A percentile compares a stretch with the other conserved stretches of the same genome.
Conservation (phyloP, 2,329 filamentous ascomycete species). For the Trichoderma brevicompactum region DNA sequence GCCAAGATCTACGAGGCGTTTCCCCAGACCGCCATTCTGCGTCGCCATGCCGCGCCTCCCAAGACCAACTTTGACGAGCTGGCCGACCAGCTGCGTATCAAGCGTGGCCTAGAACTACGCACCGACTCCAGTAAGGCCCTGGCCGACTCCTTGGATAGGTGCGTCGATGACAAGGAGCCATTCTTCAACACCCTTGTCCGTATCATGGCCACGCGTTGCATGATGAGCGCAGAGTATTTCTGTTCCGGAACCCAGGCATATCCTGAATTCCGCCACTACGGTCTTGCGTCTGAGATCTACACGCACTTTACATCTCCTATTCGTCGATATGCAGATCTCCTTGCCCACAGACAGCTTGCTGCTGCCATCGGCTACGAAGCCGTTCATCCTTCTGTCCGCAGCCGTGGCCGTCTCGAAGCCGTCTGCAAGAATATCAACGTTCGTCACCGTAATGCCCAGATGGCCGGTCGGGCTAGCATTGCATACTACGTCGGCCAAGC, state of each 20-base stretch:
- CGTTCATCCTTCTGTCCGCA: conserved; percentile 79
- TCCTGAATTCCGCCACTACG: conserved; percentile 95
- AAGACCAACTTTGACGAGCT: conserved; percentile 97
- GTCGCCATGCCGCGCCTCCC: conserved; percentile 88
- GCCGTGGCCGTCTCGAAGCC: conserved; percentile 81
- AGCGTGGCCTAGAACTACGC: conserved; percentile 77
- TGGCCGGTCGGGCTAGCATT: conserved; percentile 90
- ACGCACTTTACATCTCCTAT: conserved; percentile 99
- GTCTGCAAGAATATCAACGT: conserved; percentile 99
- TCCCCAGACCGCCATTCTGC: conserved; percentile 91
- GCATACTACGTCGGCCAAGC: conserved; percentile 98
- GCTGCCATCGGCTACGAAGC: conserved; percentile 93
- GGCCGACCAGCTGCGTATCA: conserved; percentile 85
- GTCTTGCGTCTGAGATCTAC: conserved; percentile 94
- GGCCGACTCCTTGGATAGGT: conserved; percentile 86
- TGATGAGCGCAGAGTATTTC: conserved; percentile 99
- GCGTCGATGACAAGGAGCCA: conserved; percentile 77
- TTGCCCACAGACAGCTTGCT: conserved; percentile 91
- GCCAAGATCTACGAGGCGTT: conserved; percentile 88
- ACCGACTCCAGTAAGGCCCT: conserved; percentile 90
- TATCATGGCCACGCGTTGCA: conserved; percentile 97
- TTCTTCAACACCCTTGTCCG: conserved; percentile 99
- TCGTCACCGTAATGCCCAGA: conserved; percentile 93
- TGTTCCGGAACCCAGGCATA: conserved; percentile 91
- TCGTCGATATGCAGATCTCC: conserved; percentile 93